Conservation (phyloP, 805 yeast genomes). For the Candida takata region DNA sequence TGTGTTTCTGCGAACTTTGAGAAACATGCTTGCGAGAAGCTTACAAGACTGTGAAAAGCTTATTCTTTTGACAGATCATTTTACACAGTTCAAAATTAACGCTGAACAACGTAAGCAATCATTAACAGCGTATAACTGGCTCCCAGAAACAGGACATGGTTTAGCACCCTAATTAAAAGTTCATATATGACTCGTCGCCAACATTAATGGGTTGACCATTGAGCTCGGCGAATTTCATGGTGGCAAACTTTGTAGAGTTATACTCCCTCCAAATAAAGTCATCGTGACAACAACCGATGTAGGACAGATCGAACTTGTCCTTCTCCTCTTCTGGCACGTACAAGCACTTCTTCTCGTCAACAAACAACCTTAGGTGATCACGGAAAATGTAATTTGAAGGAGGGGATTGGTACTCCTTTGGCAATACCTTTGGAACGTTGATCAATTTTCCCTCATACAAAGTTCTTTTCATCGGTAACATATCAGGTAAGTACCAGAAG, state of each 20-base stretch:
- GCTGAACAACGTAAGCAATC: constrained; percentile 24
- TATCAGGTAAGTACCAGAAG: constrained; percentile 39
- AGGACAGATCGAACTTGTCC: constrained; percentile 26
- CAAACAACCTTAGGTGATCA: constrained; percentile 33
- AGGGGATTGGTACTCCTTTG: constrained; percentile 31
- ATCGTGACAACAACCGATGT: constrained; percentile 38
- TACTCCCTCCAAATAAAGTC: constrained; percentile 32
- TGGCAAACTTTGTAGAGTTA: constrained; percentile 26
- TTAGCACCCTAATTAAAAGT: constrained; percentile 24
- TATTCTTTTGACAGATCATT: constrained; percentile 16
- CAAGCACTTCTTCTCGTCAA: constrained; percentile 29
- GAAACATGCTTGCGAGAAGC: constrained; percentile 19
- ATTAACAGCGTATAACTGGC: constrained; percentile 30
- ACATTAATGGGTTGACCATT: constrained; percentile 16
- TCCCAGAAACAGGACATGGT: constrained; percentile 28
- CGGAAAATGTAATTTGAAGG: constrained; percentile 26
- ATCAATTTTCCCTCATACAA: constrained; percentile 51
- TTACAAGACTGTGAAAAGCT: constrained; percentile 21
- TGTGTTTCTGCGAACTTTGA: constrained; percentile 22
- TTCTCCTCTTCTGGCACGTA: constrained; percentile 37
- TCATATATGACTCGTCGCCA: constrained; percentile 17
- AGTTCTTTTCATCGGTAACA: constrained; percentile 47
- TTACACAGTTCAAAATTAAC: constrained; percentile 15
- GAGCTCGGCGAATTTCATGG: constrained; percentile 13
- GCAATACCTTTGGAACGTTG: constrained; percentile 36